Percentiles rank a stretch among this genome's conserved stretches.
phyloP scores from a whole-genome alignment of 78 protist species.

The Chrysochromulina parva region DNA sequence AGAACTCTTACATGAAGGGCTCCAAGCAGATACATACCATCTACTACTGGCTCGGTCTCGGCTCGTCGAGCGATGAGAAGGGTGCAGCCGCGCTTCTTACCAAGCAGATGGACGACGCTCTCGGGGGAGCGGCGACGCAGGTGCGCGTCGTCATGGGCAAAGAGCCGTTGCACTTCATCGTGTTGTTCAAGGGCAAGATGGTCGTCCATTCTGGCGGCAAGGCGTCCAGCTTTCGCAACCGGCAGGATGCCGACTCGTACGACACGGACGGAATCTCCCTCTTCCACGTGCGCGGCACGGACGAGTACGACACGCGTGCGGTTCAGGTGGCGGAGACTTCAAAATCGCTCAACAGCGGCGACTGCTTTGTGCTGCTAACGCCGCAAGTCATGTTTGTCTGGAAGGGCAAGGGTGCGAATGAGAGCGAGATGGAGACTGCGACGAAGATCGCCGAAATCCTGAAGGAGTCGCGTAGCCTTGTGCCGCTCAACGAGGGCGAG shows the following conservation, averaged over 20 bases:
- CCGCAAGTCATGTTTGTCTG: slow-evolving; percentile 39
- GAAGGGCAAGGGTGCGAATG: slow-evolving; percentile 37
- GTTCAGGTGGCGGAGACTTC: slow-evolving; percentile 24
- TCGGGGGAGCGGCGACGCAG: slow-evolving; percentile 50
- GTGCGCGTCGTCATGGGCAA: slow-evolving; percentile 54
- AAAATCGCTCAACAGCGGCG: slow-evolving; percentile 57
- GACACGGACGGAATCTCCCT: slow-evolving; percentile 35
- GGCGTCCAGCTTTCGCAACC: slow-evolving; percentile 1
- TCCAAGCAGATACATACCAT: not conserved
- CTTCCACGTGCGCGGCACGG: slow-evolving; percentile 58
- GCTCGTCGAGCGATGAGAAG: slow-evolving; percentile 32
- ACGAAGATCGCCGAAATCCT: no score
- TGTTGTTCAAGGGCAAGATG: slow-evolving; percentile 44
- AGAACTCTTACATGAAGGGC: slow-evolving; percentile 29
- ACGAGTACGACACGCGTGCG: slow-evolving; percentile 2
- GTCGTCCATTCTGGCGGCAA: slow-evolving; percentile 52
- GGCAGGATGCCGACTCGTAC: not conserved
- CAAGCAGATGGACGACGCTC: slow-evolving; percentile 41
- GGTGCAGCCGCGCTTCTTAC: slow-evolving; percentile 63
- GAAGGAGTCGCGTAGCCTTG: no score
- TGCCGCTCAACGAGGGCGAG: not conserved
- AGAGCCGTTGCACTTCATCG: slow-evolving; percentile 61
- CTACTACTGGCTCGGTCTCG: slow-evolving; percentile 60
- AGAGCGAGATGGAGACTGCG: no score
- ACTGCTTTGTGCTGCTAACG: slow-evolving; percentile 45